Conservation (phyloP, 1,139 yeast species). For the Scheffersomyces titani region DNA sequence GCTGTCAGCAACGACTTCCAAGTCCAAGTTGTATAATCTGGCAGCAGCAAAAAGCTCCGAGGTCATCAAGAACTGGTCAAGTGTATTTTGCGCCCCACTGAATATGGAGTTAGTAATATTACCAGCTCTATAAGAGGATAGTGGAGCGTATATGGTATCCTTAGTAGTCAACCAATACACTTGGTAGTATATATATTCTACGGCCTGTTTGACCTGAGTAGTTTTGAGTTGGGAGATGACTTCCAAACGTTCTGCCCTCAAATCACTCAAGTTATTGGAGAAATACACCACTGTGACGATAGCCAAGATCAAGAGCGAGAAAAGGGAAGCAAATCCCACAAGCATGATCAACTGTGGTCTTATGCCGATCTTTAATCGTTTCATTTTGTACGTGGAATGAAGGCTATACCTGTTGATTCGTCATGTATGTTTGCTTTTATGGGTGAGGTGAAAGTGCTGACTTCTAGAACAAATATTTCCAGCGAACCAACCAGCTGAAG, state of each 20-base stretch:
- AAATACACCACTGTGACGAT: slow-evolving; percentile 81
- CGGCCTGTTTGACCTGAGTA: slow-evolving; percentile 71
- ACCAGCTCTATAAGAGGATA: slow-evolving; percentile 70
- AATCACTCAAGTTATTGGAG: slow-evolving; percentile 57
- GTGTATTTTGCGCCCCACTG: slow-evolving; percentile 41
- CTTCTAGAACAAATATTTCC: neutral
- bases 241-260: slow-evolving; percentile 70
- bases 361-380: slow-evolving; percentile 52
- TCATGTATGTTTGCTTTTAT: neutral
- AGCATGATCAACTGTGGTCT: slow-evolving; percentile 77
- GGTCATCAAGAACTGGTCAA: slow-evolving; percentile 63
- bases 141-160: slow-evolving; percentile 59
- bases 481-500: neutral
- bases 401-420: neutral
- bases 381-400: slow-evolving; percentile 23
- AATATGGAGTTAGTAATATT: slow-evolving; percentile 51
- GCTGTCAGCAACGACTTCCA: slow-evolving; percentile 36
- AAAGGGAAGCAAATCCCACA: slow-evolving; percentile 72
- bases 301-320: slow-evolving; percentile 76
- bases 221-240: slow-evolving; percentile 82
- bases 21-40: slow-evolving; percentile 61
- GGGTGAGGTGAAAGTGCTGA: neutral
- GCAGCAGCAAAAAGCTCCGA: slow-evolving; percentile 68
- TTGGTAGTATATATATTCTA: slow-evolving; percentile 67
- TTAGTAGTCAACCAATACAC: slow-evolving; percentile 66